Evolutionary conservation across 176 grass and related monocot genomes (phyloP), one percentile per base, ranked within the genome.

Genomic region (Puya raimondii): DNA sequence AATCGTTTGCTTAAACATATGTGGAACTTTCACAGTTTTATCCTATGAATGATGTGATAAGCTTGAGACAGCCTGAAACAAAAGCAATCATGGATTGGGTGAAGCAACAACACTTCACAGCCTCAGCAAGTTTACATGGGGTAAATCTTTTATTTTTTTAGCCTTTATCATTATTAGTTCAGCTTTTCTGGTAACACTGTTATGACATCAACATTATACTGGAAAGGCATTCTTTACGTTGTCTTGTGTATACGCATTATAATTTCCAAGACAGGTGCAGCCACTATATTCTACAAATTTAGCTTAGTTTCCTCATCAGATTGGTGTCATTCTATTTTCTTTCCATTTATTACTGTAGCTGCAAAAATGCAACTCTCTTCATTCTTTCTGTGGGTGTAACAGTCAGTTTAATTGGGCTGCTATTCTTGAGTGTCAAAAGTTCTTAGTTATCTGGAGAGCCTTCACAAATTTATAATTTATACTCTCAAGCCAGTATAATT

Each of bases 41-140:
- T 57, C 66, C 88, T 54, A 67, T 74, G 75, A 96, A 96, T 79
- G 78, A 96, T 64, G 77, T 80, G 12, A 64, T 82, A 47, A 70
- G 80, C 56, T 65, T 72, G 56, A 86, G 86, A 73, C 92, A 96
- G 82, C 92, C 92, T 78, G 92, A 96, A 87, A 96, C 92, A 59
- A 89, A 59, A 80, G 92, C 92, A 63, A 89, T 96, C 65, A 96
- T 96, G 88, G 81, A 76, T 22, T 96, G 92, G 92, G 58, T 89
- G 77, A 85, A 85, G 70, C 76, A 82, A 78, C 72, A 82, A 71
- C 83, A 87, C 54, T 96, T 91, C 75, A 96, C 88, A 0, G 92
- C 86, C 21, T 96, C 92, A 71, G 92, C 92, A 77, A 91, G 86
- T 78, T 85, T 96, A 79, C 92, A 96, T 70, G 92, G 92, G 92